These are phyloP conservation scores for Chalciporus chontae DNA, from an alignment of 768 basidiomycete species.

Conservation along the genomic window DNA sequence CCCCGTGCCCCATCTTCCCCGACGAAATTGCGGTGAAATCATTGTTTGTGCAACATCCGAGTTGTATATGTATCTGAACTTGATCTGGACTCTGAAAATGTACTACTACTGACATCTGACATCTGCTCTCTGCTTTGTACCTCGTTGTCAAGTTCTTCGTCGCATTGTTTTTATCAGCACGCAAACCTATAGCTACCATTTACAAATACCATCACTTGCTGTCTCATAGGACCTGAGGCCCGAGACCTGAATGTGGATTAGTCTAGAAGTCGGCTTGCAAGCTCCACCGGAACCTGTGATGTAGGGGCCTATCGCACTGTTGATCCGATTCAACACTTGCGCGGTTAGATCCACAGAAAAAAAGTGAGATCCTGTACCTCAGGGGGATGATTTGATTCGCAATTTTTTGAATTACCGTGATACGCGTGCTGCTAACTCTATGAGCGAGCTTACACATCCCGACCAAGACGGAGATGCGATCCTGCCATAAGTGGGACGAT, in stretches of 20 bases:
- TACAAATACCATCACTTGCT: conserved; percentile 9
- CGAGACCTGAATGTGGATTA: no score
- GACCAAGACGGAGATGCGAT: no score
- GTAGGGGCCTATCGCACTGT: no score
- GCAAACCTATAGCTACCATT: conserved; percentile 2
- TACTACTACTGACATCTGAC: conserved; percentile 11
- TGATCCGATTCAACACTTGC: no score
- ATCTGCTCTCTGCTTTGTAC: conserved; percentile 1
- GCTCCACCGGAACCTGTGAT: not conserved
- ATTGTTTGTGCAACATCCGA: conserved; percentile 6
- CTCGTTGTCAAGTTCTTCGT: not conserved
- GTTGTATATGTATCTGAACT: conserved; percentile 10
- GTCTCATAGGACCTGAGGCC: conserved; percentile 8
- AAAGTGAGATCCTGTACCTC: no score
- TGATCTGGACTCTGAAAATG: conserved; percentile 5
- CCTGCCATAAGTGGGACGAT: not conserved
- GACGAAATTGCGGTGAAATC: conserved; percentile 20
- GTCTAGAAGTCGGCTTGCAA: no score
- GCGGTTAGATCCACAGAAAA: no score
- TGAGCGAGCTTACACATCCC: no score
- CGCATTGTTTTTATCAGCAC: conserved; percentile 15
- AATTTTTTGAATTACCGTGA: not conserved
- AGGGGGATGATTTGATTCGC: no score
- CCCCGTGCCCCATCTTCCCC: conserved; percentile 21
- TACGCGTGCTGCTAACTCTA: no score